These are phyloP conservation scores for Camellia japonica DNA, from an alignment of 148 eudicot genomes.

Conservation along the genomic window DNA sequence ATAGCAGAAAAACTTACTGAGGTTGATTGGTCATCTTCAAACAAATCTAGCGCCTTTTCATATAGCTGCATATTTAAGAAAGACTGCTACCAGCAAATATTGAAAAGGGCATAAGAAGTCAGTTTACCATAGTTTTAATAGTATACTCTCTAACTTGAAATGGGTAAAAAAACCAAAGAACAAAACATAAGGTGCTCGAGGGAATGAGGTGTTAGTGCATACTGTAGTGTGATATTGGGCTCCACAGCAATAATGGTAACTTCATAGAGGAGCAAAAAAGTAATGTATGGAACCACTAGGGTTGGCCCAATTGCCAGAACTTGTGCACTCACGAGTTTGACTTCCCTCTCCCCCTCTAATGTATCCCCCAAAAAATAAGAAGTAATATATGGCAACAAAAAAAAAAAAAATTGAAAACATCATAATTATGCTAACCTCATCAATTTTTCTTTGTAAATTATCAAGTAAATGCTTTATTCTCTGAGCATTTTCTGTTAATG, in stretches of 20 bases:
- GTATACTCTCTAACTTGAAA: slow-evolving; percentile 1
- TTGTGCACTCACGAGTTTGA: too few relatives aligned
- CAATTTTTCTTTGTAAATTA: slow-evolving; percentile 77
- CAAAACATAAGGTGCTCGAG: neutral
- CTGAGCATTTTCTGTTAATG: slow-evolving; percentile 78
- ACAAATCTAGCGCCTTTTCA: slow-evolving; percentile 85
- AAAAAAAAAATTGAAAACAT: neutral
- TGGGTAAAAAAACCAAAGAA: neutral
- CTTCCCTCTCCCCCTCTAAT: too few relatives aligned
- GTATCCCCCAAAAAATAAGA: too few relatives aligned
- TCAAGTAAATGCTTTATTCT: slow-evolving; percentile 64
- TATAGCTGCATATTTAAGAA: slow-evolving; percentile 83
- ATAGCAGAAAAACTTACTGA: slow-evolving; percentile 46
- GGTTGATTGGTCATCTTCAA: slow-evolving; percentile 86
- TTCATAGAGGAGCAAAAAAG: neutral
- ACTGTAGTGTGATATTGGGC: neutral
- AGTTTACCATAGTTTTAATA: neutral
- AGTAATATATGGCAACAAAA: neutral
- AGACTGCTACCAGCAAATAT: slow-evolving; percentile 44
- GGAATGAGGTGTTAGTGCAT: neutral
- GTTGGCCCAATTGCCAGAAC: too few relatives aligned
- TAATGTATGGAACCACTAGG: neutral
- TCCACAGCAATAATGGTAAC: neutral
- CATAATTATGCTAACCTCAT: slow-evolving; percentile 59
- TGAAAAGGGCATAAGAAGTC: slow-evolving; percentile 9